Evolutionary conservation across 1,284 basidiomycete genomes (phyloP).

Genomic region (Microbotryum lychnidis-dioicae): DNA sequence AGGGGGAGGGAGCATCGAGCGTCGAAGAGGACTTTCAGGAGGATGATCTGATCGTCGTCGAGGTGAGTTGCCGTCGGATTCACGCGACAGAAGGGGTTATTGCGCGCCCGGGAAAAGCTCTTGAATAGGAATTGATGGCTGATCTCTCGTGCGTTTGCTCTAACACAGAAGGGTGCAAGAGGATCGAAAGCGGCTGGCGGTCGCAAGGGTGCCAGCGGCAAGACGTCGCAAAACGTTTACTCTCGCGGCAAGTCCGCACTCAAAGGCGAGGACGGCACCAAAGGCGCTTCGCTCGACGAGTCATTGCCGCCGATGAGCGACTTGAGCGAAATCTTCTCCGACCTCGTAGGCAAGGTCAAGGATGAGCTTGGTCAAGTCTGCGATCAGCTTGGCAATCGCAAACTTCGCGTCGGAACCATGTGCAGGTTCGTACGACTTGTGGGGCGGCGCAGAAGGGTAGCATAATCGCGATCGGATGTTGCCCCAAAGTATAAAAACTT

Average conservation of each 20-base stretch:
- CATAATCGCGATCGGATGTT: not conserved
- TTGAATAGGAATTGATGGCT: not conserved
- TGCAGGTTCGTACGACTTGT: constrained; percentile 48
- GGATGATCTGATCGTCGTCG: not conserved
- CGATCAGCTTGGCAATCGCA: constrained; percentile 64
- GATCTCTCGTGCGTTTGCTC: too few relatives aligned
- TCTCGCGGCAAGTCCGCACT: too few relatives aligned
- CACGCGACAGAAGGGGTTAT: not conserved
- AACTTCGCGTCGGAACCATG: constrained; percentile 90
- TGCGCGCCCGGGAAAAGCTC: not conserved
- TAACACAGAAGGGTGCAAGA: not conserved
- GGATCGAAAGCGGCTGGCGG: not conserved
- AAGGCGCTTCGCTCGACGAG: constrained; percentile 32
- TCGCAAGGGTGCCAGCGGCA: too few relatives aligned
- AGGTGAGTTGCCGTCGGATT: not conserved
- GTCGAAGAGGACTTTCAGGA: not conserved
- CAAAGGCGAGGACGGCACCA: not conserved
- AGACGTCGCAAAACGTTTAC: too few relatives aligned
- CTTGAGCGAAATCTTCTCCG: constrained; percentile 73
- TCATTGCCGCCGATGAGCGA: constrained; percentile 67
- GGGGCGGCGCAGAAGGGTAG: not conserved
- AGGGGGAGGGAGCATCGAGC: not conserved
- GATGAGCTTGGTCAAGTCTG: constrained; percentile 57
- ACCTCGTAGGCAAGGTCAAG: constrained; percentile 66
- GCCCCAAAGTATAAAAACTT: not conserved